Conservation (phyloP, 768 basidiomycete species). For the Tricholoma hemisulphureum region DNA sequence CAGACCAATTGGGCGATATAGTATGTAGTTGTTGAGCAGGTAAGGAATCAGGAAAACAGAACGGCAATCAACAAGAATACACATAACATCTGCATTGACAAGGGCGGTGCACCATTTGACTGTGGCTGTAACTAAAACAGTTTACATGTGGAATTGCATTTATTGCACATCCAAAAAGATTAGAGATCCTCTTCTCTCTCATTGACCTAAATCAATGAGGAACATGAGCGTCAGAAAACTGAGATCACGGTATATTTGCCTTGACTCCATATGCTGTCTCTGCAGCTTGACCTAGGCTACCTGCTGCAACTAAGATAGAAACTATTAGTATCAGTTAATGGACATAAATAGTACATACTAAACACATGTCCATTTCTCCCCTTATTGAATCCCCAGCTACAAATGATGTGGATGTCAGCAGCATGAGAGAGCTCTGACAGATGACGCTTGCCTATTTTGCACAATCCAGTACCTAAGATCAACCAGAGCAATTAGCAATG, state of each 20-base stretch:
- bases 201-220: background rate
- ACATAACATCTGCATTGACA: too few species aligned
- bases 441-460: background rate
- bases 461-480: background rate
- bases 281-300: background rate
- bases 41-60: too few species aligned
- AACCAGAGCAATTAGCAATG: background rate
- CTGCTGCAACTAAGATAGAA: background rate
- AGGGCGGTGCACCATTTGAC: too few species aligned
- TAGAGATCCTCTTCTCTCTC: too few species aligned
- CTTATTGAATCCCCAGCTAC: background rate
- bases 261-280: background rate
- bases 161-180: too few species aligned
- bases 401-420: background rate
- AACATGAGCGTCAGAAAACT: background rate
- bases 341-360: background rate
- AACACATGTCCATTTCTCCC: background rate
- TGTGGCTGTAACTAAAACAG: too few species aligned
- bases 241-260: background rate
- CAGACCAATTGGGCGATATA: too few species aligned
- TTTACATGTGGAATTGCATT: too few species aligned
- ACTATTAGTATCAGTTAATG: background rate
- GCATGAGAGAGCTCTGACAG: background rate
- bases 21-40: too few species aligned
- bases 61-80: too few species aligned